Percentiles rank a stretch among this genome's conserved stretches.
Evolutionary conservation across 1,139 yeast genomes (phyloP).

Genomic region (Wickerhamomyces sp.): DNA sequence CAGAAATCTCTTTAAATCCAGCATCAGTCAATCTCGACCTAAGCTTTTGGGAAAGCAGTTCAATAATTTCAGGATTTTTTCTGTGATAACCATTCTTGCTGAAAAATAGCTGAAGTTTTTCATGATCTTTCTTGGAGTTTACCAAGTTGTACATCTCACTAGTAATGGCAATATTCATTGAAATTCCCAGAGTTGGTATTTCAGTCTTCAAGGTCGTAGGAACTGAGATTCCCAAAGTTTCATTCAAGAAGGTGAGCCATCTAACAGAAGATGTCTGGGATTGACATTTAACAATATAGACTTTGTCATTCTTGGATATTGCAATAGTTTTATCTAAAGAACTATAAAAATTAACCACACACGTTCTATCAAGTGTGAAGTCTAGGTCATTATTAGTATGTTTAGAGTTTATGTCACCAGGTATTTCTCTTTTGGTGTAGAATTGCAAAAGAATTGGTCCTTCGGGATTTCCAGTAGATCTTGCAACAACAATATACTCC

Average conservation of each 20-base stretch:
- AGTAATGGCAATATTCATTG: constrained; percentile 42
- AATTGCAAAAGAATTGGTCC: constrained; percentile 59
- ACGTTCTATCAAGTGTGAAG: constrained; percentile 23
- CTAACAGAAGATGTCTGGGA: constrained; percentile 47
- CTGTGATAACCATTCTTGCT: constrained; percentile 33
- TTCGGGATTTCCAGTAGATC: constrained; percentile 46
- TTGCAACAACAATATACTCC: constrained; percentile 63
- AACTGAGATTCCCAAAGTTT: constrained; percentile 28
- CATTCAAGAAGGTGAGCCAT: constrained; percentile 61
- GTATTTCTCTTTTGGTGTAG: constrained; percentile 43
- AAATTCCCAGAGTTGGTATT: constrained; percentile 48
- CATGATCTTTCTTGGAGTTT: neutral
- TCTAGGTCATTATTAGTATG: constrained; percentile 25
- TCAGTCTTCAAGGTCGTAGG: constrained; percentile 31
- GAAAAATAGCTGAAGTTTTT: constrained; percentile 8
- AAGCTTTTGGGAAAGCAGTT: constrained; percentile 28
- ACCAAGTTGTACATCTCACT: constrained; percentile 19
- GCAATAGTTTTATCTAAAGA: constrained; percentile 65
- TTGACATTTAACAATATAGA: constrained; percentile 52
- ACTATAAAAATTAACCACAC: constrained; percentile 51
- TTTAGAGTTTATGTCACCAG: constrained; percentile 19
- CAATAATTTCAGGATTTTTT: constrained; percentile 31
- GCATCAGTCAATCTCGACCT: constrained; percentile 16
- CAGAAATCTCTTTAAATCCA: constrained; percentile 18
- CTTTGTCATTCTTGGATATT: constrained; percentile 34